Percentiles rank a stretch among this genome's conserved stretches.
Evolutionary conservation across 352 stramenopile species (phyloP).

Genomic region (Phytophthora cactorum): DNA sequence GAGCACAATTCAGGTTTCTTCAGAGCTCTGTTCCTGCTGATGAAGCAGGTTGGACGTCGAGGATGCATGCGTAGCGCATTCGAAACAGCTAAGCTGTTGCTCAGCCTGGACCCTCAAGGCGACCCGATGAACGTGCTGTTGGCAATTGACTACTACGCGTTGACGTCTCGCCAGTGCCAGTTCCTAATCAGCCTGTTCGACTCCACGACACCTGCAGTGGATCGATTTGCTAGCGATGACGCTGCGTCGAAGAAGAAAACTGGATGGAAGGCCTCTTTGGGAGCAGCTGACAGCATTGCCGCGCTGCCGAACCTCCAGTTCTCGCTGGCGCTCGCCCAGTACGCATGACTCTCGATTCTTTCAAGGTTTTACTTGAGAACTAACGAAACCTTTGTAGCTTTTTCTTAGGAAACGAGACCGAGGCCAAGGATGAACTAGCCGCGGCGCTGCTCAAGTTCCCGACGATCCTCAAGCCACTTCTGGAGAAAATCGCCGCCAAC

Average conservation of each 20-base stretch:
- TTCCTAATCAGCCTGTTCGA: constrained; percentile 73
- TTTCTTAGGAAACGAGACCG: constrained; percentile 62
- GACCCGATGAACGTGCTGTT: constrained; percentile 85
- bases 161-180: constrained; percentile 80
- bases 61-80: constrained; percentile 88
- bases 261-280: constrained; percentile 24
- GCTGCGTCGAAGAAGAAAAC: constrained; percentile 18
- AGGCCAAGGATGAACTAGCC: constrained; percentile 70
- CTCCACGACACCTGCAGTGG: constrained; percentile 65
- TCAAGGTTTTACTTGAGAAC: neutral
- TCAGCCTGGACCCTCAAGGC: constrained; percentile 77
- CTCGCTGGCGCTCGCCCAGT: constrained; percentile 79
- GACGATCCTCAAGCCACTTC: constrained; percentile 67
- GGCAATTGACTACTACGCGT: constrained; percentile 85
- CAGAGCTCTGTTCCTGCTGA: constrained; percentile 77
- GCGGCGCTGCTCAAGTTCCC: constrained; percentile 71
- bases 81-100: constrained; percentile 76
- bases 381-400: constrained; percentile 42
- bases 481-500: constrained; percentile 79
- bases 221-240: constrained; percentile 45
- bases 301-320: constrained; percentile 79
- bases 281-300: constrained; percentile 41
- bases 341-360: constrained; percentile 13
- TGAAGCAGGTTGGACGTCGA: constrained; percentile 84
- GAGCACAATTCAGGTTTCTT: constrained; percentile 86